phyloP scores from a whole-genome alignment of 169 alveolate species.

The Neospora caninum region DNA sequence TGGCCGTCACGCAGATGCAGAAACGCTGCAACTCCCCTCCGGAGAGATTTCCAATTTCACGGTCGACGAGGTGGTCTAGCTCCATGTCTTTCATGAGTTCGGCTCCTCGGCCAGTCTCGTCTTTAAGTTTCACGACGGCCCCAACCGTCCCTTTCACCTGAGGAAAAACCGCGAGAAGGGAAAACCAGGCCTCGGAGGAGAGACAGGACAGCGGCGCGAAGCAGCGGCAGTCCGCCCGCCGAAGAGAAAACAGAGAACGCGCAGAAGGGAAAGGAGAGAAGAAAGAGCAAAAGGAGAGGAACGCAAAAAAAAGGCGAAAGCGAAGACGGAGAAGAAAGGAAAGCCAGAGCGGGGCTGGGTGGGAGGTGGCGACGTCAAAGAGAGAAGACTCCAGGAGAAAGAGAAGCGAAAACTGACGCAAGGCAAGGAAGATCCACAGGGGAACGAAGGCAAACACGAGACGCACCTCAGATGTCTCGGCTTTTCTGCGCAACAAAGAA shows the following conservation, averaged over 20 bases:
- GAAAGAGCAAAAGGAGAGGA: not conserved
- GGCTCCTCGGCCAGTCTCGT: constrained; percentile 87
- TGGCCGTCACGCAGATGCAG: constrained; percentile 95
- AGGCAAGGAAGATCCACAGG: not conserved
- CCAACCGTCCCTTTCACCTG: constrained; percentile 82
- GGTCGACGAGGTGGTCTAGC: constrained; percentile 91
- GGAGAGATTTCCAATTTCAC: constrained; percentile 94
- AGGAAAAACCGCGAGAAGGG: not conserved
- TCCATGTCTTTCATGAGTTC: constrained; percentile 88
- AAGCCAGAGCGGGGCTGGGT: not conserved
- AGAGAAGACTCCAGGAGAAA: not conserved
- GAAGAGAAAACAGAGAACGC: no score
- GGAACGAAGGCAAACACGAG: not conserved
- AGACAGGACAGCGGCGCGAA: no score
- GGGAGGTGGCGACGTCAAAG: not conserved
- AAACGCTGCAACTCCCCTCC: constrained; percentile 99
- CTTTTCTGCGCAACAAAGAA: no score
- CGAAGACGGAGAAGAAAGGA: constrained; percentile 1
- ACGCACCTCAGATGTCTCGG: no score
- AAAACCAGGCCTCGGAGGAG: not conserved
- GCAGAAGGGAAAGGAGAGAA: not conserved
- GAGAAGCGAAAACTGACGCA: not conserved
- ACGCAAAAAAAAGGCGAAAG: not conserved
- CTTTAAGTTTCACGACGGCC: constrained; percentile 90
- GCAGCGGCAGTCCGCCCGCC: not conserved